Evolutionary conservation across 495 filamentous ascomycete genomes (phyloP).

Genomic region (Coniosporium apollinis): DNA sequence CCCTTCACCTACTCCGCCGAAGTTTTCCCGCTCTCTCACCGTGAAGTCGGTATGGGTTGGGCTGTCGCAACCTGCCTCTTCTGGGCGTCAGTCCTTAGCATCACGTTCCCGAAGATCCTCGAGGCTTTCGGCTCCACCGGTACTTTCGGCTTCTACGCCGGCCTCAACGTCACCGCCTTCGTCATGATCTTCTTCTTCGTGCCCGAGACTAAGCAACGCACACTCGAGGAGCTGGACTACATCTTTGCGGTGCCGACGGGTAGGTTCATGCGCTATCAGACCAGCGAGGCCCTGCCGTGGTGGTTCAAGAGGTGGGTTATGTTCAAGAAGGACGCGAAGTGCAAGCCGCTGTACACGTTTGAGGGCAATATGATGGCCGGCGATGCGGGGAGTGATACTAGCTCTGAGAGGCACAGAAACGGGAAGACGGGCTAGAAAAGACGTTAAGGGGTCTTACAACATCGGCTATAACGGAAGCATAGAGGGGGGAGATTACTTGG

Average conservation of each 20-base stretch:
- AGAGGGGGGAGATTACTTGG: too few relatives aligned
- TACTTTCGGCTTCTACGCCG: slow-evolving; percentile 44
- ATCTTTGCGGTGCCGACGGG: slow-evolving; percentile 19
- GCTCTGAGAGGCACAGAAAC: too few relatives aligned
- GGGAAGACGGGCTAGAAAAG: too few relatives aligned
- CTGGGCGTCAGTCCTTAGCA: slow-evolving; percentile 31
- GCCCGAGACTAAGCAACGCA: slow-evolving; percentile 64
- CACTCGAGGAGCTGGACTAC: slow-evolving; percentile 41
- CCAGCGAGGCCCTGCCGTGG: slow-evolving; percentile 45
- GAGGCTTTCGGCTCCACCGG: slow-evolving; percentile 38
- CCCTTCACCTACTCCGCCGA: slow-evolving; percentile 24
- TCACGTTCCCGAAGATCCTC: slow-evolving; percentile 47
- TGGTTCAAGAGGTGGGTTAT: slow-evolving; percentile 55
- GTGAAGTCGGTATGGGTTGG: slow-evolving; percentile 13
- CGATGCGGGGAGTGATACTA: too few relatives aligned
- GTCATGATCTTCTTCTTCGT: slow-evolving; percentile 58
- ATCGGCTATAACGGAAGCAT: too few relatives aligned
- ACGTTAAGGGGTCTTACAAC: too few relatives aligned
- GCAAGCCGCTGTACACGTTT: background rate
- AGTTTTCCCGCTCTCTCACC: slow-evolving; percentile 19
- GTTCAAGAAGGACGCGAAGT: slow-evolving; percentile 25
- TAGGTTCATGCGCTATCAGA: slow-evolving; percentile 24
- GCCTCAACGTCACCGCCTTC: slow-evolving; percentile 50
- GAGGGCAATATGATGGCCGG: too few relatives aligned
- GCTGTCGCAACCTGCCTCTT: slow-evolving; percentile 29